phyloP scores from a whole-genome alignment of 1,284 basidiomycete species.

The Melampsora americana region DNA sequence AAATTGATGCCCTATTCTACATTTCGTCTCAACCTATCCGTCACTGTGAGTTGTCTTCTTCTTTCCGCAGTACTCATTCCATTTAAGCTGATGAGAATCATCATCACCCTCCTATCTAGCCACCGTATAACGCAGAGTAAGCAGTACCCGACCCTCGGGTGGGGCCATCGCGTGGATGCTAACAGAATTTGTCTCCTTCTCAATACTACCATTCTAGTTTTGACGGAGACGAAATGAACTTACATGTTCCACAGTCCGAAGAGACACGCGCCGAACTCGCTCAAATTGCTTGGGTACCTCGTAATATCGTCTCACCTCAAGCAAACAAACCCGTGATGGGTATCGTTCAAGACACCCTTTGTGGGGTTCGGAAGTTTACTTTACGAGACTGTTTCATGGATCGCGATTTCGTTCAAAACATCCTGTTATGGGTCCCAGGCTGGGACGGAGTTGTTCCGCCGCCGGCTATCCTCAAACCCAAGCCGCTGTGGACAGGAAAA shows the following conservation, averaged over 20 bases:
- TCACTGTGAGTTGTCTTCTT: slow-evolving; percentile 64
- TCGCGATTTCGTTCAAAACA: slow-evolving; percentile 91
- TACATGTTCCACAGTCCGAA: slow-evolving; percentile 98
- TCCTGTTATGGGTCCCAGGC: slow-evolving; percentile 92
- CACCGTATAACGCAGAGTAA: slow-evolving; percentile 83
- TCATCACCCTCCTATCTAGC: slow-evolving; percentile 52
- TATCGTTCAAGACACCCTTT: slow-evolving; percentile 98
- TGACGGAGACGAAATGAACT: slow-evolving; percentile 99
- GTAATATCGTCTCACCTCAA: slow-evolving; percentile 97
- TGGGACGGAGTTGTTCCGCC: slow-evolving; percentile 93
- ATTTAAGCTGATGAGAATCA: neutral
- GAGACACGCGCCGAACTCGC: slow-evolving; percentile 97
- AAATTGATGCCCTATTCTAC: slow-evolving; percentile 98
- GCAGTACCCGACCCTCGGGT: slow-evolving; percentile 40
- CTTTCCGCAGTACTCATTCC: slow-evolving; percentile 41
- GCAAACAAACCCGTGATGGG: slow-evolving; percentile 99
- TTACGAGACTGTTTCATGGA: slow-evolving; percentile 90
- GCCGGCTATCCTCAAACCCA: slow-evolving; percentile 92
- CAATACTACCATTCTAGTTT: slow-evolving; percentile 59
- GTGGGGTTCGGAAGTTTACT: slow-evolving; percentile 95
- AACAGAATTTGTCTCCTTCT: slow-evolving; percentile 31
- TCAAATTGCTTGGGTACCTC: slow-evolving; percentile 98
- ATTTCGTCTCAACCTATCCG: slow-evolving; percentile 93
- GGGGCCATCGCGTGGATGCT: slow-evolving; percentile 37
- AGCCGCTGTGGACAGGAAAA: slow-evolving; percentile 96